These are phyloP conservation scores for Venturia pyrina DNA, from an alignment of 2,329 filamentous ascomycete species.

Conservation along the genomic window DNA sequence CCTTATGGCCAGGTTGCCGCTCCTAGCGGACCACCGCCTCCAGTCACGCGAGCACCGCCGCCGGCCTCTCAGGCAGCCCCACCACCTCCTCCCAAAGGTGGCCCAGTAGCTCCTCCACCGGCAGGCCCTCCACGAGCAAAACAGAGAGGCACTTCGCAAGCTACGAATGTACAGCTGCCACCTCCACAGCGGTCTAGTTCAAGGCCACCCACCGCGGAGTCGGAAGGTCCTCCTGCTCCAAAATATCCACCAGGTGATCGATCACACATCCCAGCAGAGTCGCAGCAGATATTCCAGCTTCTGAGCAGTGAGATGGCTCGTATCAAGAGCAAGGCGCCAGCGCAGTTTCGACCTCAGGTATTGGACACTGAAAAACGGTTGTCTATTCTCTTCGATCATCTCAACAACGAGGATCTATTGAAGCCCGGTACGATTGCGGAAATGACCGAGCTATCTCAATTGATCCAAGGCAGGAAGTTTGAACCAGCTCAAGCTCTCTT, in stretches of 20 bases:
- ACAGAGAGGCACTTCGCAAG: conserved; percentile 16
- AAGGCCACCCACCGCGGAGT: conserved; percentile 9
- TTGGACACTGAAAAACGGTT: conserved; percentile 90
- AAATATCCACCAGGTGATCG: conserved; percentile 57
- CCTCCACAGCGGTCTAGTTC: conserved; percentile 35
- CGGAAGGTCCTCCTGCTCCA: conserved; percentile 2
- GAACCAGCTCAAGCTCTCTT: conserved; percentile 35
- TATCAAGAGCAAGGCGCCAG: conserved; percentile 74
- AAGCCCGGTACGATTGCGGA: conserved; percentile 66
- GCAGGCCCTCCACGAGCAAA: conserved; percentile 33
- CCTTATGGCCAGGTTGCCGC: conserved; percentile 41
- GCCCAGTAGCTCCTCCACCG: conserved; percentile 38
- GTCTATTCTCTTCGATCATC: conserved; percentile 87
- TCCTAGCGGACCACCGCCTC: conserved; percentile 19
- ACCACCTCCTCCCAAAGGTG: conserved; percentile 30
- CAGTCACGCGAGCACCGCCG: conserved; percentile 5
- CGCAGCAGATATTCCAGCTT: conserved; percentile 71
- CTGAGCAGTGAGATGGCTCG: conserved; percentile 78
- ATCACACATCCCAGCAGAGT: conserved; percentile 71
- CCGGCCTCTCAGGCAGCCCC: conserved; percentile 34
- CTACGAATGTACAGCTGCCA: conserved; percentile 16
- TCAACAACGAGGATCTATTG: conserved; percentile 90
- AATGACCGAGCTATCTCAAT: conserved; percentile 45
- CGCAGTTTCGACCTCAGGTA: conserved; percentile 79
- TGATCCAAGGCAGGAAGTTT: conserved; percentile 32